These are phyloP conservation scores for Candida glucosophila DNA, from an alignment of 1,139 yeast species.

Conservation along the genomic window DNA sequence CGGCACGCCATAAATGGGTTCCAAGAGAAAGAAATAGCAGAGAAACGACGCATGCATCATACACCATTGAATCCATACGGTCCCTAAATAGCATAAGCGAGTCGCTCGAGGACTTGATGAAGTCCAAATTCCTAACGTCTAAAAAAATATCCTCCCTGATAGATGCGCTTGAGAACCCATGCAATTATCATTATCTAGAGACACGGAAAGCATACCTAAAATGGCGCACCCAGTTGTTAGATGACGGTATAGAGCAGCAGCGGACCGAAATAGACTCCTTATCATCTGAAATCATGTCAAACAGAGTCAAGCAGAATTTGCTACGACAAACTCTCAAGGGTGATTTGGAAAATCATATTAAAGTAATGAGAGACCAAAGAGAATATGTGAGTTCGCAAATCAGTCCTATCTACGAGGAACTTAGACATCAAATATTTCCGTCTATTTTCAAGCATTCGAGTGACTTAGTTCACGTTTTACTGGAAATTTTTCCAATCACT, in stretches of 20 bases:
- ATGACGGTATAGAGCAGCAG: constrained; percentile 13
- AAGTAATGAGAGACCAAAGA: constrained; percentile 14
- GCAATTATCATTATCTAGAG: constrained; percentile 1
- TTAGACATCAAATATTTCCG: constrained; percentile 12
- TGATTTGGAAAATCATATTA: constrained; percentile 10
- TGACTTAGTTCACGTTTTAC: constrained; percentile 11
- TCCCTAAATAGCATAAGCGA: constrained; percentile 20
- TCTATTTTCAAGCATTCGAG: constrained; percentile 13
- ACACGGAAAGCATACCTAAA: constrained; percentile 1
- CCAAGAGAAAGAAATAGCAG: constrained; percentile 1
- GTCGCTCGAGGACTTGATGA: constrained; percentile 23
- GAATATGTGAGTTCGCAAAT: constrained; percentile 23
- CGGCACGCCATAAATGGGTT: too few relatives aligned
- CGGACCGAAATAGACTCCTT: constrained; percentile 17
- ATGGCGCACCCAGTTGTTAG: constrained; percentile 1
- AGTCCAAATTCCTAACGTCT: constrained; percentile 8
- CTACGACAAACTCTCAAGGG: constrained; percentile 12
- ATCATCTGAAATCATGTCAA: constrained; percentile 17
- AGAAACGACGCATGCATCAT: constrained; percentile 11
- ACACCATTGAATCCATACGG: constrained; percentile 29
- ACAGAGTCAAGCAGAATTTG: constrained; percentile 17
- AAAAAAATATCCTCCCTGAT: constrained; percentile 10
- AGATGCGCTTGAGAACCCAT: constrained; percentile 2
- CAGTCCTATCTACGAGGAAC: constrained; percentile 10
- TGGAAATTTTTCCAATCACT: constrained; percentile 20